phyloP scores from a whole-genome alignment of 352 stramenopile genomes.

The Saprolegnia diclina region DNA sequence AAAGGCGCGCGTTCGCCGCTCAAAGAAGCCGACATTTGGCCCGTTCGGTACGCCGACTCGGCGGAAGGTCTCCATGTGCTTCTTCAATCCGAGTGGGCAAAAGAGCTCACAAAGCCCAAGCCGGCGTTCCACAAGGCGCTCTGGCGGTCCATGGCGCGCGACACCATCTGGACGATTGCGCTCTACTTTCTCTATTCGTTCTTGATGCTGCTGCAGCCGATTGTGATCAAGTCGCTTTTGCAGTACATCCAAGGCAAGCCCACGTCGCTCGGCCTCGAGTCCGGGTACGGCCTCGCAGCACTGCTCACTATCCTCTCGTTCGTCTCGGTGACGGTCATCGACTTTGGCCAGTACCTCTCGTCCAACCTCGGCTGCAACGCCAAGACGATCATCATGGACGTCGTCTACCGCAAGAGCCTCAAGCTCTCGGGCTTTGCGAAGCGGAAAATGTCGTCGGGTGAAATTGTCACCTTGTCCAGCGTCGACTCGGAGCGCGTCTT shows the following conservation, averaged over 20 bases:
- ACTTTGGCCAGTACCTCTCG: slow-evolving; percentile 48
- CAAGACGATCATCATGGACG: slow-evolving; percentile 54
- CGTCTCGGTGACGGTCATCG: slow-evolving; percentile 39
- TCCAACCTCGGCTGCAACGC: slow-evolving; percentile 42
- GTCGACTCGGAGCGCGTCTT: slow-evolving; percentile 52
- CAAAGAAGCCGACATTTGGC: slow-evolving; percentile 38
- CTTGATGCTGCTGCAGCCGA: slow-evolving; percentile 40
- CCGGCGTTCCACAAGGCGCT: slow-evolving; percentile 41
- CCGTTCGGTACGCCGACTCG: slow-evolving; percentile 37
- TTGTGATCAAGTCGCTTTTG: slow-evolving; percentile 59
- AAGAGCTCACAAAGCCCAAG: slow-evolving; percentile 21
- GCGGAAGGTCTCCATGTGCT: slow-evolving; percentile 33
- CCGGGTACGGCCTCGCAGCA: slow-evolving; percentile 43
- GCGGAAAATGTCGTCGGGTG: slow-evolving; percentile 44
- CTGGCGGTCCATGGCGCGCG: slow-evolving; percentile 41
- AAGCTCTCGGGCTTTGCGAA: slow-evolving; percentile 41
- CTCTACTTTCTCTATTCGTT: slow-evolving; percentile 38
- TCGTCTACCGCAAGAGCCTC: slow-evolving; percentile 54
- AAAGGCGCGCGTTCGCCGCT: slow-evolving; percentile 36
- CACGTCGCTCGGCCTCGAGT: slow-evolving; percentile 32
- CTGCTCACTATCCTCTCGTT: slow-evolving; percentile 40
- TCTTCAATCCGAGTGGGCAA: slow-evolving; percentile 39
- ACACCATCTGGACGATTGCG: slow-evolving; percentile 32
- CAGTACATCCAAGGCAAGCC: slow-evolving; percentile 32
- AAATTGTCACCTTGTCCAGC: slow-evolving; percentile 50